phyloP scores from a whole-genome alignment of 768 basidiomycete genomes.

The Panaeolus cyanescens region DNA sequence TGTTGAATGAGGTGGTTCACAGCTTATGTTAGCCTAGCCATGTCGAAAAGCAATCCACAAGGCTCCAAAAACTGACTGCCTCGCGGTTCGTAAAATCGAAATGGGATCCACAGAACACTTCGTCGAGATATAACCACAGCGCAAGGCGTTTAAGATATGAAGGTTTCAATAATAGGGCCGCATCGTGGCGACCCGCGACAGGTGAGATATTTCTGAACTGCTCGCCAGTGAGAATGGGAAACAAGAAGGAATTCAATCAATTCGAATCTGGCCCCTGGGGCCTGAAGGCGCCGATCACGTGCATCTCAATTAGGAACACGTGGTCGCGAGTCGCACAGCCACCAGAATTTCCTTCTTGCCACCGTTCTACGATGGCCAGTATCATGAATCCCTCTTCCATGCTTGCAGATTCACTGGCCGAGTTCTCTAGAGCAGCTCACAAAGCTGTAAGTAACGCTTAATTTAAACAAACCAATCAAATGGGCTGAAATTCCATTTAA shows the following conservation, averaged over 20 bases:
- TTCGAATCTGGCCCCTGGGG: neutral
- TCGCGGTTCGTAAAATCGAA: no score
- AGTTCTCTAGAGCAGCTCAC: constrained; percentile 30
- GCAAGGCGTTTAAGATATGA: neutral
- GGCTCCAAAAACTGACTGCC: no score
- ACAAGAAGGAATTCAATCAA: neutral
- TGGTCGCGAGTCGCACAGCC: neutral
- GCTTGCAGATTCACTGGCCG: constrained; percentile 28
- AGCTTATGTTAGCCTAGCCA: no score
- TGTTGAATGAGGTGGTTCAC: no score
- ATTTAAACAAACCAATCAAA: neutral
- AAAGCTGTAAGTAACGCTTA: constrained; percentile 23
- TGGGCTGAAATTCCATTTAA: neutral
- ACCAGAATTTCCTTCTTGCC: neutral
- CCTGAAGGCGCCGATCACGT: no score
- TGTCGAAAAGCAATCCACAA: no score
- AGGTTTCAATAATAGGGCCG: neutral
- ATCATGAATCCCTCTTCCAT: constrained; percentile 25
- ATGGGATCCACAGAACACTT: no score
- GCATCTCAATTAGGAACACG: neutral
- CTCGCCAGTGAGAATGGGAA: neutral
- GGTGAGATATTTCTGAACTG: neutral
- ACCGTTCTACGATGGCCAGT: neutral
- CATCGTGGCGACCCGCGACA: neutral
- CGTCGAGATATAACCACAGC: no score